These are phyloP conservation scores for Xylariaceae sp. DNA, from an alignment of 2,329 filamentous ascomycete species.

Conservation along the genomic window DNA sequence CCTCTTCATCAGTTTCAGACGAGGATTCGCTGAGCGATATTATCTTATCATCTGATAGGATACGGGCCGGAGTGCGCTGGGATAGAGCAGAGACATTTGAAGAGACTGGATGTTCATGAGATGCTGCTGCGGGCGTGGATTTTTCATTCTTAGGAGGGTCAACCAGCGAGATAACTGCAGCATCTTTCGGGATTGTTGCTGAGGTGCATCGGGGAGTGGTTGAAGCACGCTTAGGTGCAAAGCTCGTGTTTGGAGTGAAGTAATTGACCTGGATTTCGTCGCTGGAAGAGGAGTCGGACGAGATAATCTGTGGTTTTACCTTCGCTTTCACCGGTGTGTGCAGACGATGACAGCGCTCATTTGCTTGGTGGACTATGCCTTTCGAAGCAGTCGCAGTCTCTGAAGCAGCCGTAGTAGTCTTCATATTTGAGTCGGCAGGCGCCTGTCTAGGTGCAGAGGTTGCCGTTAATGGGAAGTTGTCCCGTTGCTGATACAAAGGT, in stretches of 20 bases:
- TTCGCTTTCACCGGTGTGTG: background rate
- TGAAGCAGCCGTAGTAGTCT: background rate
- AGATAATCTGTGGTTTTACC: background rate
- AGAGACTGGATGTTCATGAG: background rate
- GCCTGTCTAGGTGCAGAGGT: background rate
- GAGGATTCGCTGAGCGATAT: slow-evolving; percentile 2
- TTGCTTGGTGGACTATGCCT: background rate
- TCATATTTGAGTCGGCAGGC: background rate
- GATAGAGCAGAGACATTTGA: background rate
- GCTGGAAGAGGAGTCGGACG: background rate
- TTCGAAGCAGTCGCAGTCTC: background rate
- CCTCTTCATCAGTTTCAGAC: slow-evolving; percentile 1
- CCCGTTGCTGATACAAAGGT: background rate
- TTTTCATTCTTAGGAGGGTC: slow-evolving; percentile 1
- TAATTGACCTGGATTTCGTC: background rate
- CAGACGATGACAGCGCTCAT: background rate
- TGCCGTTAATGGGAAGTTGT: background rate
- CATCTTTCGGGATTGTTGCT: background rate
- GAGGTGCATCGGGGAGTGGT: background rate
- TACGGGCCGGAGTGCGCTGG: background rate
- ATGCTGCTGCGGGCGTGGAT: background rate
- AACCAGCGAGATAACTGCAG: slow-evolving; percentile 1
- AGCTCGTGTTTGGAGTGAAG: background rate
- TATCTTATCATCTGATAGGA: slow-evolving; percentile 2
- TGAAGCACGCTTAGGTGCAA: background rate